A percentile compares a stretch with the other conserved stretches of the same genome.
Evolutionary conservation across 1,139 yeast genomes (phyloP).

Genomic region (Eremothecium coryli): DNA sequence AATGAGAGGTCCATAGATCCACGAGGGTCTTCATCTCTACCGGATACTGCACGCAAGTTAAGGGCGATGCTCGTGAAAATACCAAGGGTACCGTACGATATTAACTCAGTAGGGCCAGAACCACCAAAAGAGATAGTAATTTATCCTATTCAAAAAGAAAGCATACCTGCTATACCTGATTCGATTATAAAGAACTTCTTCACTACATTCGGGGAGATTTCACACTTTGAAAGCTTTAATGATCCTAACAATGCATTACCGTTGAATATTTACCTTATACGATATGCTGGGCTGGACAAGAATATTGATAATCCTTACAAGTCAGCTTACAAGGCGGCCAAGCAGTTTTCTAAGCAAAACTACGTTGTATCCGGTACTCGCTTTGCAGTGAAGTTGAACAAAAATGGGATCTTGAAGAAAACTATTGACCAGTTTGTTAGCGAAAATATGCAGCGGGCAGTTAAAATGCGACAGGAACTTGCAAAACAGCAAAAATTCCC

Average conservation of each 20-base stretch:
- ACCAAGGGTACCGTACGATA: conserved; percentile 52
- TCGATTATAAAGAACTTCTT: conserved; percentile 42
- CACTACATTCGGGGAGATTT: conserved; percentile 50
- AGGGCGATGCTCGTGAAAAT: conserved; percentile 37
- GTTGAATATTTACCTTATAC: conserved; percentile 59
- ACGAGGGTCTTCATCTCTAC: conserved; percentile 21
- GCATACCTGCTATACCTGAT: conserved; percentile 21
- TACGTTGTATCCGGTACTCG: conserved; percentile 32
- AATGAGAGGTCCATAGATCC: conserved; percentile 33
- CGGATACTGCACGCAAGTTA: conserved; percentile 25
- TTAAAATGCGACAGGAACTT: conserved; percentile 12
- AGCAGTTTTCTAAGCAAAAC: conserved; percentile 27
- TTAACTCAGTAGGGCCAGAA: conserved; percentile 64
- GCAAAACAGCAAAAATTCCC: conserved; percentile 12
- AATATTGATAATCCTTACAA: conserved; percentile 36
- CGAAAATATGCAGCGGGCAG: conserved; percentile 19
- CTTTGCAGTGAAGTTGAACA: conserved; percentile 22
- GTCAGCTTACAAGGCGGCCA: conserved; percentile 37
- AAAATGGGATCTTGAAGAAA: conserved; percentile 14
- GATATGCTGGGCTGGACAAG: conserved; percentile 48
- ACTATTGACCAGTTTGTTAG: conserved; percentile 21
- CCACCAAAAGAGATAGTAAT: conserved; percentile 65
- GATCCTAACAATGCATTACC: conserved; percentile 79
- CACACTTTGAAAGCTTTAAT: conserved; percentile 48
- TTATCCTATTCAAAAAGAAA: conserved; percentile 49